phyloP scores from a whole-genome alignment of 2,329 filamentous ascomycete species.

The Scedosporium aurantiacum region DNA sequence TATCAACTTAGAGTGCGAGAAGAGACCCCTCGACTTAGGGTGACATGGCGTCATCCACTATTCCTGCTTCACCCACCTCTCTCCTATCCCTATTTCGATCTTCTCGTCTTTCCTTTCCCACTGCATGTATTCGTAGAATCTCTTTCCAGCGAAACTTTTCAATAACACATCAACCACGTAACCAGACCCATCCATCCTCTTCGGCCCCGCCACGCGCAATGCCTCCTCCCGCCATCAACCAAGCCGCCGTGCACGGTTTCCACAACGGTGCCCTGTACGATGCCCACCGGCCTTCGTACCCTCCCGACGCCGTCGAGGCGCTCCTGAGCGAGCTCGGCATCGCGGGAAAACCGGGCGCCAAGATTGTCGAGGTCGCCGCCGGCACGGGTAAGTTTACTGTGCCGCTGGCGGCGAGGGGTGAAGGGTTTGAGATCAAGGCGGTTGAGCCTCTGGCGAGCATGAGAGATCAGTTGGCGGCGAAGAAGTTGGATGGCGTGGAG shows the following conservation, averaged over 20 bases:
- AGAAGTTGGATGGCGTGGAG: constrained; percentile 42
- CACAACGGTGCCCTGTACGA: constrained; percentile 55
- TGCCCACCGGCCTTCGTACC: constrained; percentile 56
- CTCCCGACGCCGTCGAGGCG: constrained; percentile 41
- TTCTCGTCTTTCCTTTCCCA: too few species aligned
- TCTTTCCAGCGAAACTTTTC: not conserved
- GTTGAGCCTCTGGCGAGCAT: constrained; percentile 56
- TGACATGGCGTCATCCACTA: too few species aligned
- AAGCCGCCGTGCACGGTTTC: constrained; percentile 45
- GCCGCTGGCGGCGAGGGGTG: constrained; percentile 43
- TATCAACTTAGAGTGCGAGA: too few species aligned
- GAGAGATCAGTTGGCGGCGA: constrained; percentile 48
- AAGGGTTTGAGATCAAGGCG: constrained; percentile 48
- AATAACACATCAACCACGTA: not conserved
- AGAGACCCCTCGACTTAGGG: too few species aligned
- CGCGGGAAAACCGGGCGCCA: constrained; percentile 30
- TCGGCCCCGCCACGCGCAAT: not conserved
- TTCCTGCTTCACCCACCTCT: too few species aligned
- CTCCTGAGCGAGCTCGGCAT: constrained; percentile 48
- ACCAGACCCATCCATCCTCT: not conserved
- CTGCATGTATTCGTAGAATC: too few species aligned
- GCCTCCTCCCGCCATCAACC: constrained; percentile 35
- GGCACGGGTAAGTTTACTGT: constrained; percentile 64
- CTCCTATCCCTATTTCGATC: too few species aligned
- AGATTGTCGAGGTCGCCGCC: constrained; percentile 53